These are phyloP conservation scores for Monosporozyma unispora DNA, from an alignment of 805 yeast species.

Conservation along the genomic window DNA sequence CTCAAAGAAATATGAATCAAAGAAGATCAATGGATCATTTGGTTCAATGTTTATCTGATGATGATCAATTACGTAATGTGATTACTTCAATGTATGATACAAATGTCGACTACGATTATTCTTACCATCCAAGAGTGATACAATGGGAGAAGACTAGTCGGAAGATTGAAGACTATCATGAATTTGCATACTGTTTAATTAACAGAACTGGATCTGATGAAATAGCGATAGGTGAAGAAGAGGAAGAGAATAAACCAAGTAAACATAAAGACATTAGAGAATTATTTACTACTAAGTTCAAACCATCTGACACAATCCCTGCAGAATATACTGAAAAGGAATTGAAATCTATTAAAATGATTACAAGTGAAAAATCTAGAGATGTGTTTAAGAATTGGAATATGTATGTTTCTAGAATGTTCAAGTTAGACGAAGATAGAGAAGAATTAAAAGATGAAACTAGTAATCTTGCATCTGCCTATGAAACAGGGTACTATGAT, in stretches of 20 bases:
- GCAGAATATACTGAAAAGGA: conserved; percentile 9
- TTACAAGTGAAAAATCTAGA: conserved; percentile 24
- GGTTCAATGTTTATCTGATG: conserved; percentile 13
- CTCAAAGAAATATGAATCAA: conserved; percentile 10
- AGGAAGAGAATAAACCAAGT: not conserved
- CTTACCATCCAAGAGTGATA: conserved; percentile 13
- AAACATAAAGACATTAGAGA: conserved; percentile 3
- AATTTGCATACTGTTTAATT: conserved; percentile 17
- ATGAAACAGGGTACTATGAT: conserved; percentile 44
- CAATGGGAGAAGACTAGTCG: not conserved
- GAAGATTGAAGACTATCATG: conserved; percentile 7
- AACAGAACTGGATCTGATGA: conserved; percentile 7
- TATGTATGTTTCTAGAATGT: conserved; percentile 23
- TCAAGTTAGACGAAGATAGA: conserved; percentile 38
- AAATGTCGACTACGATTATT: conserved; percentile 9
- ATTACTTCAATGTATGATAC: conserved; percentile 15
- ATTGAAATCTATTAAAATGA: conserved; percentile 9
- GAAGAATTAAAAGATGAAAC: conserved; percentile 45
- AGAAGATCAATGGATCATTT: conserved; percentile 18
- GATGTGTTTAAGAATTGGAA: conserved; percentile 26
- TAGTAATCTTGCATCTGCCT: conserved; percentile 36
- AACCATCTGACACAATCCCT: conserved; percentile 26
- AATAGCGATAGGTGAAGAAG: not conserved
- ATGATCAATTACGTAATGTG: conserved; percentile 18
- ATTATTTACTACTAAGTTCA: conserved; percentile 15